Base-by-base conservation (phyloP, 169 alveolate species). In the Babesia gibsoni region DNA sequence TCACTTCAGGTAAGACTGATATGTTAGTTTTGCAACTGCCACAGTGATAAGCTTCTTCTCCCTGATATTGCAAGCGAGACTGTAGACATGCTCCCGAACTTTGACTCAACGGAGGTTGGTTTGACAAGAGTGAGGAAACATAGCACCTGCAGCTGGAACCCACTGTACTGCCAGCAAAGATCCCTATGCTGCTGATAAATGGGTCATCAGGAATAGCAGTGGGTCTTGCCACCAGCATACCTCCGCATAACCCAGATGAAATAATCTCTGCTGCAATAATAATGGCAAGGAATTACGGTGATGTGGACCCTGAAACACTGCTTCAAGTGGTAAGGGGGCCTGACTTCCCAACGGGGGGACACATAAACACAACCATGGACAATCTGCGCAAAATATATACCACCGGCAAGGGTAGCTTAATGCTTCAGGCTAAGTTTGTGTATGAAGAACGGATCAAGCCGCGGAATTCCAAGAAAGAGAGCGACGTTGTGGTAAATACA, bases 201-300 rank as follows among this genome's bases (percentile, higher is more conserved):
- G 95, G 95, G 2, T 72, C 91, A 18, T 82, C 94, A 0, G 95
- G 95, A 12, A 89, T 91, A 36, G 95, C 95, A 14, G 95, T 91
- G 6, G 93, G 95, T 14, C 63, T 91, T 67, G 90, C 92, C 25
- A 89, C 93, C 30, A 90, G 73, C 57, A 83, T 91, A 14, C 95
- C 94, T 5, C 91, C 92, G 8, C 95, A 91, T 49, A 91, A 91
- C 52, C 81, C 91, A 32, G 65, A 58, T 32, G 95, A 91, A 54
- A 83, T 91, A 35, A 53, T 84, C 14, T 66, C 54, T 23, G 88
- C 93, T 4, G 67, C 91, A 14, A 80, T 86, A 9, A 65, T 72
- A 8, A 64, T 83, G 73, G 73, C 86, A 27, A 36, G 65, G 46
- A 75, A 57, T 30, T 52, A 72, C 63, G 88, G 67, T 32, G 56